These are phyloP conservation scores for Stylosanthes scabra DNA, from an alignment of 331 rosid genomes.

Conservation along the genomic window DNA sequence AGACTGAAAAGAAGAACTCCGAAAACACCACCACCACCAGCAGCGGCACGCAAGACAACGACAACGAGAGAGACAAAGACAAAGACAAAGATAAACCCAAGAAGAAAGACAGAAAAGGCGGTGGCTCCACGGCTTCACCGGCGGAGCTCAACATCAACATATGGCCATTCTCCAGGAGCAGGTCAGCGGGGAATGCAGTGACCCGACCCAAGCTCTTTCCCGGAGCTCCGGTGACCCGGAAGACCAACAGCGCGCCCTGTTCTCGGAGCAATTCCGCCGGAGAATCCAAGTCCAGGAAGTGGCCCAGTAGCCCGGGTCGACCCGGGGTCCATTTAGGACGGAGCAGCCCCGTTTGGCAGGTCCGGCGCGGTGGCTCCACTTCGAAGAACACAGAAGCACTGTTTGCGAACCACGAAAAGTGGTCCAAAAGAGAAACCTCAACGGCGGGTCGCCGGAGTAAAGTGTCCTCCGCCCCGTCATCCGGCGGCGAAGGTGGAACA, in stretches of 20 bases:
- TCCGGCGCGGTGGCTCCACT: slow-evolving; percentile 51
- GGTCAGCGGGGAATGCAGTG: slow-evolving; percentile 71
- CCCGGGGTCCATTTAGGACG: slow-evolving; percentile 79
- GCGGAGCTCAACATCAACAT: slow-evolving; percentile 87
- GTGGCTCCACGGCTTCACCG: slow-evolving; percentile 42
- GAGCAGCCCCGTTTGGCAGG: slow-evolving; percentile 96
- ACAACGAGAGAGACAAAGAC: slow-evolving; percentile 30
- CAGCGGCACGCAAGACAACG: not conserved
- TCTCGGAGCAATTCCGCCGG: slow-evolving; percentile 92
- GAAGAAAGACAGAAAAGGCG: slow-evolving; percentile 67
- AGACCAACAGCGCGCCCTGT: slow-evolving; percentile 92
- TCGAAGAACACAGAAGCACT: slow-evolving; percentile 41
- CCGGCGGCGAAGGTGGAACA: slow-evolving; percentile 22
- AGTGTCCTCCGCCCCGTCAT: not conserved
- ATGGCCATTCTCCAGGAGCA: slow-evolving; percentile 93
- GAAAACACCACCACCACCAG: slow-evolving; percentile 25
- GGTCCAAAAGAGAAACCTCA: slow-evolving; percentile 42
- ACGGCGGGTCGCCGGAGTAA: slow-evolving; percentile 48
- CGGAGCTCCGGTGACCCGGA: slow-evolving; percentile 56
- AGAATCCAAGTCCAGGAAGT: slow-evolving; percentile 82
- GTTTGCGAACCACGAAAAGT: slow-evolving; percentile 39
- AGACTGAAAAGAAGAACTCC: slow-evolving; percentile 54
- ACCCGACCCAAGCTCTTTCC: slow-evolving; percentile 56
- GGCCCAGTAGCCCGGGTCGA: slow-evolving; percentile 87
- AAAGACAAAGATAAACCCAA: slow-evolving; percentile 49